Conservation (phyloP, 1,139 yeast genomes). For the Geotrichum candidum region DNA sequence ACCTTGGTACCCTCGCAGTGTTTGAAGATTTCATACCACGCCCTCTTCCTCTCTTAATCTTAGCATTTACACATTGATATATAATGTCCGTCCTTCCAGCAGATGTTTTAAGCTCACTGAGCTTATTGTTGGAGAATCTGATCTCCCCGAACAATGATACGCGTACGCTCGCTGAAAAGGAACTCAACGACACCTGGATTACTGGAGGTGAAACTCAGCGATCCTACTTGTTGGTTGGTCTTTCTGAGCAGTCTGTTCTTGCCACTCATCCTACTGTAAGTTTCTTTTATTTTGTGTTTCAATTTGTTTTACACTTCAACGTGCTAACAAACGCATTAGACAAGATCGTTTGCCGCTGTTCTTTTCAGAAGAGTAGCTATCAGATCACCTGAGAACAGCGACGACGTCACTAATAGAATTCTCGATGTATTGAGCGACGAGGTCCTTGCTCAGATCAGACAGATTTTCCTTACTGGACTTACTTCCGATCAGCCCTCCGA, state of each 20-base stretch:
- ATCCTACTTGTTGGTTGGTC: conserved; percentile 64
- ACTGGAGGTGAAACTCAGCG: conserved; percentile 45
- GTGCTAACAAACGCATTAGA: conserved; percentile 18
- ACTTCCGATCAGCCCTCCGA: conserved; percentile 55
- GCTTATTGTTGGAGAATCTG: conserved; percentile 58
- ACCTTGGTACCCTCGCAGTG: not conserved
- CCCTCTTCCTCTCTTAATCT: not conserved
- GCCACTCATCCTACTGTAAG: conserved; percentile 51
- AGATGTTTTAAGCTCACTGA: conserved; percentile 52
- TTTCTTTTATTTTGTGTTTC: not conserved
- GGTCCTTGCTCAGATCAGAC: conserved; percentile 58
- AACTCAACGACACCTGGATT: conserved; percentile 69
- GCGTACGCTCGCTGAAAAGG: conserved; percentile 73
- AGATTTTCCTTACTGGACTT: conserved; percentile 67
- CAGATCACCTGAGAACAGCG: conserved; percentile 58
- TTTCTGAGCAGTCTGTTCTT: conserved; percentile 71
- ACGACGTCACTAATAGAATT: conserved; percentile 66
- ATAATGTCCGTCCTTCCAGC: conserved; percentile 44
- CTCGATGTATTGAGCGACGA: conserved; percentile 61
- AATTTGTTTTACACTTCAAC: not conserved
- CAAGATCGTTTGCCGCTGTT: conserved; percentile 70
- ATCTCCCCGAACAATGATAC: conserved; percentile 69
- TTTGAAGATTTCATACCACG: not conserved
- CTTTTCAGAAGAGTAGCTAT: conserved; percentile 81
- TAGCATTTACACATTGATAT: not conserved